Base-by-base conservation (phyloP, 495 filamentous ascomycete species). In the Aspergillus olivimuriae region DNA sequence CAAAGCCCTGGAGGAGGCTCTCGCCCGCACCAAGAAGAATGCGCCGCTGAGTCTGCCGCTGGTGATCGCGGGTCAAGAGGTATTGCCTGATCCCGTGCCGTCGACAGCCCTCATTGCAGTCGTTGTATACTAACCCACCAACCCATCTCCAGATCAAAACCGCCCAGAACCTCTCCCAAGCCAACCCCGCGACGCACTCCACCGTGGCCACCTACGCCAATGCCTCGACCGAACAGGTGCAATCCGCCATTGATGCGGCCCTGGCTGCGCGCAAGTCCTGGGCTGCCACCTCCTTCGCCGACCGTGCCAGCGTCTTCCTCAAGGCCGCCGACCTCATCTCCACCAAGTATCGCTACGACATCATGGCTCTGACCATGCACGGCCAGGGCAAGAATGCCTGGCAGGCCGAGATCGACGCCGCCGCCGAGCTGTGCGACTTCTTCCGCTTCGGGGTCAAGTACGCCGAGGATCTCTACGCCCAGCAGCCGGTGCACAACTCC, bases 371-470 rank as follows among this genome's bases (percentile, higher is more conserved):
- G 28, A 96, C 89, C 6, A 94, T 96, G 76, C 73, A 94, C 17
- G 89, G 89, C 22, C 89, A 96, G 63, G 89, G 89, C 49, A 96
- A 96, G 75, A 95, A 94, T 63, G 86, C 85, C 18, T 95, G 87
- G 87, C 89, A 96, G 62, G 89, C 89, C 15, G 89, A 96, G 76
- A 94, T 96, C 51, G 89, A 96, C 65, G 80, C 91, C 18, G 90
- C 91, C 3, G 91, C 91, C 2, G 90, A 97, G 72, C 67, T 94
- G 32, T 81, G 77, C 51, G 90, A 97, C 62, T 97, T 97, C 69
- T 74, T 97, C 53, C 76, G 86, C 46, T 70, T 94, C 69, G 89
- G 87, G 51, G 88, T 92, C 28, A 80, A 86, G 56, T 94, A 87
- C 57, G 88, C 88, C 15, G 84, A 94, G 65, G 84, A 94, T 55